Evolutionary conservation across 2,329 filamentous ascomycete species (phyloP), one percentile per base, ranked within the genome.

Genomic region (Paracoccidioides lutzii): DNA sequence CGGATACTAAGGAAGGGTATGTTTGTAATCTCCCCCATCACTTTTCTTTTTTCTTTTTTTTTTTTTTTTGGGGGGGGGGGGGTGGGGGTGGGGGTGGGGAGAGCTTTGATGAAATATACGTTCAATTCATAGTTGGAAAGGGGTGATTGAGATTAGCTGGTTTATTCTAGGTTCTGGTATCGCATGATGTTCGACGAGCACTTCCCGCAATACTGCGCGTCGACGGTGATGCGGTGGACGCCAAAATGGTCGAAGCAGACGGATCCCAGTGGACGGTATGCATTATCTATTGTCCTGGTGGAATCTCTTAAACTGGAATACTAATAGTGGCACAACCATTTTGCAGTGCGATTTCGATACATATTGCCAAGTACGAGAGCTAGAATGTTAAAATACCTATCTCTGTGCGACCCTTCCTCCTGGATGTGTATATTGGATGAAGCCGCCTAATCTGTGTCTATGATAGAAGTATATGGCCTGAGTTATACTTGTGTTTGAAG

Each of bases 111-210:
- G 22, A 22, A 22, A 22, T 22, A 22, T 22, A n/a, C n/a, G 22
- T 22, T 22, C 22, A 22, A 22, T 22, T 22, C 22, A 22, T 22
- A 22, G 22, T 22, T 22, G 22, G 14, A 37, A 37, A 10, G 9
- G 38, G 6, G n/a, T 37, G 37, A 50, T 44, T 38, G 22, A 10
- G 43, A 33, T 48, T 32, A 33, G 32, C 53, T 59, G 44, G 33
- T 46, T 35, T 15, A n/a, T 33, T 52, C 35, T 63, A 86, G 83
- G 49, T 94, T 95, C 80, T 98, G 93, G 93, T 98, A 98, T 77
- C 85, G 93, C 66, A 80, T 77, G 71, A 97, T 98, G 91, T 98
- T 97, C 70, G 93, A 98, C 72, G 91, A 98, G 80, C 91, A 94
- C 74, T 98, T 97, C 81, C 93, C 93, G 49, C 81, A 84, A 56